Conservation (phyloP, 345 rosid species). For the Eucalyptus camaldulensis region DNA sequence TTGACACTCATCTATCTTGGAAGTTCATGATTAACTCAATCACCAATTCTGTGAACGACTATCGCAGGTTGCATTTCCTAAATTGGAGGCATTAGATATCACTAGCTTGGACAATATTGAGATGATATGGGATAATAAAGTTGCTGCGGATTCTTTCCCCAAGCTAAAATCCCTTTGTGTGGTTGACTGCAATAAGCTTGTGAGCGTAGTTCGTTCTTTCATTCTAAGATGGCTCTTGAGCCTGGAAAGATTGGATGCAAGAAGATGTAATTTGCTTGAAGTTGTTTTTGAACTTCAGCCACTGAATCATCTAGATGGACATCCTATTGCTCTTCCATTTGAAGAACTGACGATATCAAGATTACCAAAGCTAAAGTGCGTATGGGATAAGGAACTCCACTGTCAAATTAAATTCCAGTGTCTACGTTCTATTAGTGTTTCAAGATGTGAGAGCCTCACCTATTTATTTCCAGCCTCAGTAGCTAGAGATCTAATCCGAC, state of each 20-base stretch:
- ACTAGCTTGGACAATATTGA: accelerated
- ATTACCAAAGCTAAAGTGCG: neutral
- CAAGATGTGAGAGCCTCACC: neutral
- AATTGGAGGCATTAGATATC: neutral
- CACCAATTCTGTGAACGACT: accelerated
- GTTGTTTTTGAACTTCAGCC: neutral
- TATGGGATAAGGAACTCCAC: neutral
- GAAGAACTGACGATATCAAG: accelerated
- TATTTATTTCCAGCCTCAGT: accelerated
- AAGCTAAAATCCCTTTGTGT: accelerated
- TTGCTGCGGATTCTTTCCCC: neutral
- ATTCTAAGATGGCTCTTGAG: neutral
- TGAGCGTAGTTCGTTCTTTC: neutral
- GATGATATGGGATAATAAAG: neutral
- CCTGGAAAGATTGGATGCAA: no score
- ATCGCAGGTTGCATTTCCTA: neutral
- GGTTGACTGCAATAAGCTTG: neutral
- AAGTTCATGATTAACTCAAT: neutral
- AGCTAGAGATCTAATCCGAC: accelerated
- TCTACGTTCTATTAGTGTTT: neutral
- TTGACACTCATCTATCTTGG: no score
- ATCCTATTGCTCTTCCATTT: neutral
- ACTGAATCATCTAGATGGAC: neutral
- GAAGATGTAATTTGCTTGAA: neutral
- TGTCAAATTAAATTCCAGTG: neutral